phyloP scores from a whole-genome alignment of 2,329 filamentous ascomycete genomes.

The Xenoacremonium recifei region DNA sequence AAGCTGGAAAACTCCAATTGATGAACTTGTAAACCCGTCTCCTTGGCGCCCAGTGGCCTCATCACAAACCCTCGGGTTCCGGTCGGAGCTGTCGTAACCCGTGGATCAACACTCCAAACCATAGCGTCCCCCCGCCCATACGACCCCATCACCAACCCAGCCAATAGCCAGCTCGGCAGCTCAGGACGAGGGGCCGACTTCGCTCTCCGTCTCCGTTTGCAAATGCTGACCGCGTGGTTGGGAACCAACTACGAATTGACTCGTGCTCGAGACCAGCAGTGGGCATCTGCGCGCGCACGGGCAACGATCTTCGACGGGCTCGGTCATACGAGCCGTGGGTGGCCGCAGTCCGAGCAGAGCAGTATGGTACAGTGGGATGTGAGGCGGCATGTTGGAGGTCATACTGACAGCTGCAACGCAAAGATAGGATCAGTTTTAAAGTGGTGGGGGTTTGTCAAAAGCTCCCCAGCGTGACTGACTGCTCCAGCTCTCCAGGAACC shows the following conservation, averaged over 20 bases:
- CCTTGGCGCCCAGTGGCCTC: conserved; percentile 10
- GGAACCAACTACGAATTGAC: too few relatives aligned
- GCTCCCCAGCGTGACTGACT: too few relatives aligned
- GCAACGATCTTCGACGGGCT: background rate
- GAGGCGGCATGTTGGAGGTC: background rate
- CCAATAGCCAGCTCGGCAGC: too few relatives aligned
- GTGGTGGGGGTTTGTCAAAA: too few relatives aligned
- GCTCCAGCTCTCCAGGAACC: too few relatives aligned
- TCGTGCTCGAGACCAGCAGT: background rate
- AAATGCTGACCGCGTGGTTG: conserved; percentile 12
- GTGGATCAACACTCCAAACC: too few relatives aligned
- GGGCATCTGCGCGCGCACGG: background rate
- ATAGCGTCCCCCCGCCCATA: too few relatives aligned
- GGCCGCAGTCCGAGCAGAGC: background rate
- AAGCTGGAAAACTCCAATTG: too few relatives aligned
- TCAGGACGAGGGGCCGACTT: conserved; percentile 14
- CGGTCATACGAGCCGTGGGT: background rate
- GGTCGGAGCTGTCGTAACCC: conserved; percentile 14
- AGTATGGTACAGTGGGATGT: background rate
- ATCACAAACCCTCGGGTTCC: conserved; percentile 14
- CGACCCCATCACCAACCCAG: too few relatives aligned
- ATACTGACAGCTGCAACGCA: too few relatives aligned
- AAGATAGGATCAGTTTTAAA: too few relatives aligned
- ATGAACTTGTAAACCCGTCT: too few relatives aligned
- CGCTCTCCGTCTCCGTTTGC: conserved; percentile 15